Percentiles rank a stretch among this genome's conserved stretches.
phyloP scores from a whole-genome alignment of 176 grass and related monocot species.

The Aegilops tauschii region DNA sequence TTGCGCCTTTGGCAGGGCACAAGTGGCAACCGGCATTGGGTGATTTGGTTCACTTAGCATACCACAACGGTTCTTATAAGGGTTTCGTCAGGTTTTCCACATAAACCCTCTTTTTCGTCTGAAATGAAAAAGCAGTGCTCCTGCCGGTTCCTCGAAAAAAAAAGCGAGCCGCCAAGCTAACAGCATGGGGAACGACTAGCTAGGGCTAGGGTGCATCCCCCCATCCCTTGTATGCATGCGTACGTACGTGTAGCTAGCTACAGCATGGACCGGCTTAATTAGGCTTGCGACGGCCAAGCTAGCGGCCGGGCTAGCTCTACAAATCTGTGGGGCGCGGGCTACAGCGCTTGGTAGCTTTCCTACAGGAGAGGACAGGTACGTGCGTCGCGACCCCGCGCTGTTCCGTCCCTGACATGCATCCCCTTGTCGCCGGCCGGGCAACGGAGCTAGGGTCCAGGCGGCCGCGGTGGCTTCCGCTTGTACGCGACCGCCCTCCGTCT shows the following conservation, averaged over 20 bases:
- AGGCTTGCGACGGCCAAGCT: not conserved
- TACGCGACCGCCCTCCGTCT: constrained; percentile 9
- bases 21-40: too few relatives aligned
- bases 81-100: too few relatives aligned
- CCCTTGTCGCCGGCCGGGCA: constrained; percentile 16
- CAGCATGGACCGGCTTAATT: not conserved
- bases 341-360: constrained; percentile 18
- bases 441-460: not conserved
- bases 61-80: too few relatives aligned
- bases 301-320: not conserved
- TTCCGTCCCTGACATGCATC: not conserved
- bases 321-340: not conserved
- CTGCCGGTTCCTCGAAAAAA: too few relatives aligned
- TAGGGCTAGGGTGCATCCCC: too few relatives aligned
- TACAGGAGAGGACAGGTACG: not conserved
- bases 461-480: not conserved
- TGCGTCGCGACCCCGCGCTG: not conserved
- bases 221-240: not conserved
- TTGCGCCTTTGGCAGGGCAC: too few relatives aligned
- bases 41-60: too few relatives aligned
- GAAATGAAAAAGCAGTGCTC: too few relatives aligned
- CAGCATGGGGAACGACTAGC: too few relatives aligned
- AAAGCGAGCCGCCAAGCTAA: too few relatives aligned
- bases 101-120: too few relatives aligned
- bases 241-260: too few relatives aligned